Evolutionary conservation across 2,329 filamentous ascomycete genomes (phyloP).

Genomic region (Paracoccidioides lutzii): DNA sequence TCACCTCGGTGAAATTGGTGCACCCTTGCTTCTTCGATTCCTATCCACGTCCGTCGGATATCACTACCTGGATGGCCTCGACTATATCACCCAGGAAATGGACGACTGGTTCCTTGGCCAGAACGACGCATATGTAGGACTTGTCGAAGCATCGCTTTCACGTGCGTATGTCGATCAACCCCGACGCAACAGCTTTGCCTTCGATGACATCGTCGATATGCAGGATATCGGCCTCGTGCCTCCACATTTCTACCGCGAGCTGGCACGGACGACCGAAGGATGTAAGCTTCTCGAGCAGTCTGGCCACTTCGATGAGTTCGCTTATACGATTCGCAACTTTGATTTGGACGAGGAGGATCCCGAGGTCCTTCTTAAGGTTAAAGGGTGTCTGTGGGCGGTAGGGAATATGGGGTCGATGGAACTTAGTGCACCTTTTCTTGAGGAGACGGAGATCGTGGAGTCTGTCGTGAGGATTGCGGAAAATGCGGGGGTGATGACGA

Average conservation of each 20-base stretch:
- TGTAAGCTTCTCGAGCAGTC: constrained; percentile 83
- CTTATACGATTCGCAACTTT: constrained; percentile 73
- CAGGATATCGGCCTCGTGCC: constrained; percentile 53
- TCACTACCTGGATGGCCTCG: constrained; percentile 88
- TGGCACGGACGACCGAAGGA: constrained; percentile 84
- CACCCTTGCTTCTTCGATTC: constrained; percentile 81
- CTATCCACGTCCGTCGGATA: constrained; percentile 93
- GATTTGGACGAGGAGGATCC: constrained; percentile 72
- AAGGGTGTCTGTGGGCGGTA: constrained; percentile 93
- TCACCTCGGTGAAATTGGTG: constrained; percentile 91
- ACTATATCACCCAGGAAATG: constrained; percentile 99
- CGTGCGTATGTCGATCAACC: constrained; percentile 55
- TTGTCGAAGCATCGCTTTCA: constrained; percentile 91
- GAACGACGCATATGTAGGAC: constrained; percentile 87
- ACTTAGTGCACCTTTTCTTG: constrained; percentile 83
- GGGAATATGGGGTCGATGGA: constrained; percentile 99
- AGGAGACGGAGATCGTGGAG: constrained; percentile 76
- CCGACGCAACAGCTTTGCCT: constrained; percentile 36
- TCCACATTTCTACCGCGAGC: constrained; percentile 94
- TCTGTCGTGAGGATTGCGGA: constrained; percentile 83
- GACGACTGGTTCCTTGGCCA: constrained; percentile 98
- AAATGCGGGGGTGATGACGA: constrained; percentile 73
- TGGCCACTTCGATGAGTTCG: constrained; percentile 92
- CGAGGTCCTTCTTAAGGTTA: constrained; percentile 83
- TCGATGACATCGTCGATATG: constrained; percentile 49